Conservation (phyloP, 768 basidiomycete species). For the Candolleomyces aberdarensis region DNA sequence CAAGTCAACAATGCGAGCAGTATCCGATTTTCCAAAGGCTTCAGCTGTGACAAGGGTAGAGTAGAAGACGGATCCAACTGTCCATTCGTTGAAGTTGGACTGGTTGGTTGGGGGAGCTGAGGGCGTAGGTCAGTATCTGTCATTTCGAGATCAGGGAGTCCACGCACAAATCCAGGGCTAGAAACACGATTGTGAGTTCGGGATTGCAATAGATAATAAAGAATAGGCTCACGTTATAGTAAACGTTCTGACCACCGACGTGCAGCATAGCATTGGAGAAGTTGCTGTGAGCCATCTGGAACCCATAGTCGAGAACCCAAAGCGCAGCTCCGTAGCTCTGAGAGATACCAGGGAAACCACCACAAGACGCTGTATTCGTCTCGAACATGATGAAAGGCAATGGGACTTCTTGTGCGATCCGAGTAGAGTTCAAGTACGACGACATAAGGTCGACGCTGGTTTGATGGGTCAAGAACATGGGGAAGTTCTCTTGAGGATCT, state of each 20-base stretch:
- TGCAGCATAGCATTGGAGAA: constrained; percentile 51
- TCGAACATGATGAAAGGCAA: constrained; percentile 65
- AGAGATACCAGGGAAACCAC: constrained; percentile 61
- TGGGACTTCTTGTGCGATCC: constrained; percentile 36
- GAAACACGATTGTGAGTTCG: constrained; percentile 34
- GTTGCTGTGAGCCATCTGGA: constrained; percentile 56
- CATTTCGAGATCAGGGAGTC: not conserved
- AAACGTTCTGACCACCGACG: constrained; percentile 61
- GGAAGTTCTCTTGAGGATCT: constrained; percentile 47
- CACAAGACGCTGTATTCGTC: constrained; percentile 68
- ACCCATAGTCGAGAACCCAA: constrained; percentile 60
- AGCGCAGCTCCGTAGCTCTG: constrained; percentile 62
- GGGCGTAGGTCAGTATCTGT: not conserved
- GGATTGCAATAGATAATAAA: constrained; percentile 1
- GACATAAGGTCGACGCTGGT: constrained; percentile 46
- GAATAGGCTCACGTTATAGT: constrained; percentile 53
- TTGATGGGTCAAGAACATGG: constrained; percentile 61
- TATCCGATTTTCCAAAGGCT: constrained; percentile 58
- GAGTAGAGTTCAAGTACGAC: constrained; percentile 50
- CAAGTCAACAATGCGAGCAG: constrained; percentile 65
- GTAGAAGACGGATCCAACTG: constrained; percentile 75
- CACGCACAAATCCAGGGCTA: constrained; percentile 32
- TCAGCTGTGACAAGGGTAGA: constrained; percentile 70
- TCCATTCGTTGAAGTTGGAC: constrained; percentile 65
- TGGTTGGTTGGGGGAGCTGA: constrained; percentile 55